These are phyloP conservation scores for Gloeopeniophorella convolvens DNA, from an alignment of 768 basidiomycete genomes.

Conservation along the genomic window DNA sequence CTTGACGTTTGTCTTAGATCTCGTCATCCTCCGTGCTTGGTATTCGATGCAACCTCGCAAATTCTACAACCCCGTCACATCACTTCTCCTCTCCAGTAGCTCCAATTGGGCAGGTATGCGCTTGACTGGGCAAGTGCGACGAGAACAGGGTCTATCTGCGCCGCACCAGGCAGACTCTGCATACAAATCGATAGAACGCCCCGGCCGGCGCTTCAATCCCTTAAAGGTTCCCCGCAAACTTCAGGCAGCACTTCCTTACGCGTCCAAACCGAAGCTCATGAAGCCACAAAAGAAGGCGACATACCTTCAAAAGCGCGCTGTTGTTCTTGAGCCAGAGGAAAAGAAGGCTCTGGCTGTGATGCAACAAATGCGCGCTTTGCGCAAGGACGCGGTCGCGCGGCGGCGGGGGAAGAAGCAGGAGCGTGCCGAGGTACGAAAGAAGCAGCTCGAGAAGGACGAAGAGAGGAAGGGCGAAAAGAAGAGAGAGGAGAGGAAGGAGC, in stretches of 20 bases:
- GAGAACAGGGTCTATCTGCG: conserved; percentile 79
- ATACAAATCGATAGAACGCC: conserved; percentile 78
- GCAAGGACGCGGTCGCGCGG: conserved; percentile 78
- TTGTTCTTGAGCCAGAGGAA: conserved; percentile 93
- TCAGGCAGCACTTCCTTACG: conserved; percentile 87
- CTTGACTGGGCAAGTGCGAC: conserved; percentile 85
- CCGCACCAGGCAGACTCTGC: conserved; percentile 78
- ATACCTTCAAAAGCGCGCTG: conserved; percentile 93
- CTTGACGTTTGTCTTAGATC: conserved; percentile 44
- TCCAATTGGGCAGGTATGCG: conserved; percentile 91
- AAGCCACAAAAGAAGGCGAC: conserved; percentile 65
- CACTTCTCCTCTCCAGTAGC: conserved; percentile 79
- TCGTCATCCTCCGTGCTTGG: conserved; percentile 95
- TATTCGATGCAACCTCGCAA: conserved; percentile 92
- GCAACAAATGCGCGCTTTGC: conserved; percentile 88
- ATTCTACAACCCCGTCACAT: conserved; percentile 95
- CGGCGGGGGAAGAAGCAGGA: conserved; percentile 86
- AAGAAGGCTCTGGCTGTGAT: conserved; percentile 84
- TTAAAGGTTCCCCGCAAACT: conserved; percentile 84
- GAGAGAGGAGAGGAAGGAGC: conserved; percentile 69
- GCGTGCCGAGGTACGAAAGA: conserved; percentile 57
- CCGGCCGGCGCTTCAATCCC: conserved; percentile 82
- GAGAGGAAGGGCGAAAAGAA: conserved; percentile 56
- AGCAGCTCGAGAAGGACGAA: conserved; percentile 70
- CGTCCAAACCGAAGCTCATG: conserved; percentile 85